These are phyloP conservation scores for Globisporangium spinosum DNA, from an alignment of 352 stramenopile genomes.

Conservation along the genomic window DNA sequence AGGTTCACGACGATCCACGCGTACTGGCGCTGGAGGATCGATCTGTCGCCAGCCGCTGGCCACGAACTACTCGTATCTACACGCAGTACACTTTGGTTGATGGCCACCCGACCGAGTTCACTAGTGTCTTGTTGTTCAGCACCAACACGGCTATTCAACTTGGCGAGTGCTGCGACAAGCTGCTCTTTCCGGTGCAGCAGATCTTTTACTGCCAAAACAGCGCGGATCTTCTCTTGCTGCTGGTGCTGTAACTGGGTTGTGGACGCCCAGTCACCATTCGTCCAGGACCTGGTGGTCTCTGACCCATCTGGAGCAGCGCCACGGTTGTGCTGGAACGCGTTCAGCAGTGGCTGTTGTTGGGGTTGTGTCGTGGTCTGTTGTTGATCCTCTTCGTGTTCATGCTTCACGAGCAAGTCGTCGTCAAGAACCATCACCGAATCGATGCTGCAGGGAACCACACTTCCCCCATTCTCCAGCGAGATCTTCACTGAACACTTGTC, in stretches of 20 bases:
- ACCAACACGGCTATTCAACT: constrained; percentile 41
- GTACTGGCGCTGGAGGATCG: constrained; percentile 53
- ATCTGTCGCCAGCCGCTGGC: constrained; percentile 22
- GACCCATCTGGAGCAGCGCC: not conserved
- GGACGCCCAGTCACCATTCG: not conserved
- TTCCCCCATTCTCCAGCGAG: constrained; percentile 24
- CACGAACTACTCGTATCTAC: constrained; percentile 21
- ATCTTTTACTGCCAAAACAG: constrained; percentile 46
- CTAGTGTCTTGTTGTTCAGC: not conserved
- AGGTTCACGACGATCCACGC: constrained; percentile 68
- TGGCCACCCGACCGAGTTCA: constrained; percentile 19
- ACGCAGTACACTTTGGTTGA: constrained; percentile 13
- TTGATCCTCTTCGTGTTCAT: constrained; percentile 11
- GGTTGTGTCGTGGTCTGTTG: constrained; percentile 11
- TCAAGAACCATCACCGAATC: constrained; percentile 57
- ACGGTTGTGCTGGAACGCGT: not conserved
- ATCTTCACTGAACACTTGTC: constrained; percentile 34
- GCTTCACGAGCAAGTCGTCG: constrained; percentile 20
- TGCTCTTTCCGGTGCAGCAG: constrained; percentile 75
- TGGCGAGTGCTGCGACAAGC: constrained; percentile 41
- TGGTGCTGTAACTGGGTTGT: constrained; percentile 5
- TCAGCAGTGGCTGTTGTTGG: not conserved
- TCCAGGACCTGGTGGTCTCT: not conserved
- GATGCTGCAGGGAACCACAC: constrained; percentile 32
- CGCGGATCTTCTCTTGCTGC: constrained; percentile 38